Evolutionary conservation across 495 filamentous ascomycete genomes (phyloP), one percentile per base, ranked within the genome.

Genomic region (Neurospora pannonica): DNA sequence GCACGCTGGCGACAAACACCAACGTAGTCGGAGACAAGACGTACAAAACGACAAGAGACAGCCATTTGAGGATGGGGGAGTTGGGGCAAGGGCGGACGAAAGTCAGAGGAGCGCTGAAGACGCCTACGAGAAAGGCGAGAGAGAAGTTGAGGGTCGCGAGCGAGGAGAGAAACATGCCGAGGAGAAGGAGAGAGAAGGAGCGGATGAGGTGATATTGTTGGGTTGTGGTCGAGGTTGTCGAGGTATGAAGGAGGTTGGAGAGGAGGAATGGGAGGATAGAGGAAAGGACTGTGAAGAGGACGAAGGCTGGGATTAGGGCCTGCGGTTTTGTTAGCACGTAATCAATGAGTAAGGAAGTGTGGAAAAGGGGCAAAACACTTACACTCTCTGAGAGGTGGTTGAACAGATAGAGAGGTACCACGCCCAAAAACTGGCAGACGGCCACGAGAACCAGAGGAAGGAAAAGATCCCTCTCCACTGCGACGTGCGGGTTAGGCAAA

Each of bases 121-220:
- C 84, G 48, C 96, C 96, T 76, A 98, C 84, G 70, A 97, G 85
- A 82, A 98, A 91, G 46, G 94, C 90, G 37, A 98, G 92, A 34
- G 92, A 93, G 87, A 99, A 99, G 84, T 99, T 99, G 70, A 99
- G 90, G 3, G 97, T 99, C 19, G 95, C 94, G 40, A 99, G 92
- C 5, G 95, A 90, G 70, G 94, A 93, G 75, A 99, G 91, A 82
- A 92, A 93, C 82, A 97, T 91, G 76, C 97, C 97, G 0, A 98
- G 89, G 1, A 96, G 87, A 4, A 99, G 89, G 34, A 98, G 90
- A 15, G 96, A 97, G 87, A 99, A 93, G 72, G 92, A 95, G 78
- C 94, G 93, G 76, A 95, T 90, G 71, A 98, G 88, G 31, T 87
- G 87, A 80, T 90, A 89, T 80, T 97, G 90, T 70, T 94, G 92